Percentiles rank a stretch among this genome's conserved stretches.
phyloP scores from a whole-genome alignment of 306 rosid species.

The Abrus pulchellus region DNA sequence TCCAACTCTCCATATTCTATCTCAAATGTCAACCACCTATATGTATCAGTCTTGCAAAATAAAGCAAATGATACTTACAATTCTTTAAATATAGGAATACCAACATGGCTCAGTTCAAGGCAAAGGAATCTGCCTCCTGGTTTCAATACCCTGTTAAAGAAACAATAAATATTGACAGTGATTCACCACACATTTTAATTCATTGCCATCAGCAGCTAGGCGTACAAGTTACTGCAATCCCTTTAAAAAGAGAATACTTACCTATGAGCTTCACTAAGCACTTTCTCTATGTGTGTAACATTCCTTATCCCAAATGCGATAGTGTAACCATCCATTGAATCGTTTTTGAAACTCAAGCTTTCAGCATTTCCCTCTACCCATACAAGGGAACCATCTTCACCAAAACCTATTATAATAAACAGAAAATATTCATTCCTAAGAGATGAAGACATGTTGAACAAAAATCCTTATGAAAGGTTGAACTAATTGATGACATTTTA shows the following conservation, averaged over 20 bases:
- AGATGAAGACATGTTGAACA: slow-evolving; percentile 30
- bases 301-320: slow-evolving; percentile 97
- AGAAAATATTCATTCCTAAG: slow-evolving; percentile 48
- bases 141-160: slow-evolving; percentile 77
- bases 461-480: slow-evolving; percentile 31
- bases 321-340: slow-evolving; percentile 96
- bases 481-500: slow-evolving; percentile 26
- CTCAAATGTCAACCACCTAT: slow-evolving; percentile 32
- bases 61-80: slow-evolving; percentile 70
- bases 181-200: slow-evolving; percentile 25
- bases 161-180: slow-evolving; percentile 6
- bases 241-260: slow-evolving; percentile 47
- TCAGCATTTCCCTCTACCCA: slow-evolving; percentile 98
- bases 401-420: slow-evolving; percentile 64
- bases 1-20: background rate
- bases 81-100: slow-evolving; percentile 77
- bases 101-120: slow-evolving; percentile 96
- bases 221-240: slow-evolving; percentile 35
- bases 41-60: slow-evolving; percentile 9
- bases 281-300: slow-evolving; percentile 95
- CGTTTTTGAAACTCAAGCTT: slow-evolving; percentile 67
- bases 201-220: slow-evolving; percentile 17
- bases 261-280: slow-evolving; percentile 85
- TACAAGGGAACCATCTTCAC: slow-evolving; percentile 73
- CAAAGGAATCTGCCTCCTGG: slow-evolving; percentile 95